A percentile compares a stretch with the other conserved stretches of the same genome.
phyloP scores from a whole-genome alignment of 2,329 filamentous ascomycete genomes.

The Cyanodermella asteris region DNA sequence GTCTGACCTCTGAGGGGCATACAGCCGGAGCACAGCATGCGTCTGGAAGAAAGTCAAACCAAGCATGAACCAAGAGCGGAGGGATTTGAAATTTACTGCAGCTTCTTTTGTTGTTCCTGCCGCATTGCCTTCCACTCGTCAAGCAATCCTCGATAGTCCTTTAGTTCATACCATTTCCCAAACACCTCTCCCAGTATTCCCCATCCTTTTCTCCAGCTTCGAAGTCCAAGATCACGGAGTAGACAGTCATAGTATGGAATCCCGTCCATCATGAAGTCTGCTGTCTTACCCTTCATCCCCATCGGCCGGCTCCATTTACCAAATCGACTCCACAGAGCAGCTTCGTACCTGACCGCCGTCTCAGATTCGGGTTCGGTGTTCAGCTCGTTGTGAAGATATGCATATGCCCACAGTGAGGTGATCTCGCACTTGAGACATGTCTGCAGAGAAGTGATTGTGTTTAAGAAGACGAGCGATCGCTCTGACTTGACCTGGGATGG shows the following conservation, averaged over 20 bases:
- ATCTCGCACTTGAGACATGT: constrained; percentile 23
- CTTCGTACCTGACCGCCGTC: no score
- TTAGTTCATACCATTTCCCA: constrained; percentile 15
- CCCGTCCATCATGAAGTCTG: constrained; percentile 56
- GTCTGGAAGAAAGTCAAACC: no score
- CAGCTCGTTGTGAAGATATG: constrained; percentile 37
- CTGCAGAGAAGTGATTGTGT: constrained; percentile 24
- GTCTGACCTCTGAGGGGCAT: no score
- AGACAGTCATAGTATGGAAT: constrained; percentile 52
- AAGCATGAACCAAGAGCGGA: no score
- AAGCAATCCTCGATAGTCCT: constrained; percentile 20
- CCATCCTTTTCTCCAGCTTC: constrained; percentile 18
- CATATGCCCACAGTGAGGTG: constrained; percentile 39
- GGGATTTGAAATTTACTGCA: no score
- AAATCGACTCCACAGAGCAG: constrained; percentile 46
- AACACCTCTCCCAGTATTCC: constrained; percentile 12
- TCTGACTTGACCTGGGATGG: no score
- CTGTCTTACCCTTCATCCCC: constrained; percentile 39
- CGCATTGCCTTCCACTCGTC: constrained; percentile 14
- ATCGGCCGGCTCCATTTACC: constrained; percentile 46
- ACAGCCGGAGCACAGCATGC: no score
- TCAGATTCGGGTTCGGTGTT: constrained; percentile 9
- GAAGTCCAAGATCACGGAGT: constrained; percentile 41
- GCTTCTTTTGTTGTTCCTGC: no score
- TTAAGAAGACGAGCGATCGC: constrained; percentile 27